Evolutionary conservation across 352 stramenopile species (phyloP).

Genomic region (Phytophthora pini): DNA sequence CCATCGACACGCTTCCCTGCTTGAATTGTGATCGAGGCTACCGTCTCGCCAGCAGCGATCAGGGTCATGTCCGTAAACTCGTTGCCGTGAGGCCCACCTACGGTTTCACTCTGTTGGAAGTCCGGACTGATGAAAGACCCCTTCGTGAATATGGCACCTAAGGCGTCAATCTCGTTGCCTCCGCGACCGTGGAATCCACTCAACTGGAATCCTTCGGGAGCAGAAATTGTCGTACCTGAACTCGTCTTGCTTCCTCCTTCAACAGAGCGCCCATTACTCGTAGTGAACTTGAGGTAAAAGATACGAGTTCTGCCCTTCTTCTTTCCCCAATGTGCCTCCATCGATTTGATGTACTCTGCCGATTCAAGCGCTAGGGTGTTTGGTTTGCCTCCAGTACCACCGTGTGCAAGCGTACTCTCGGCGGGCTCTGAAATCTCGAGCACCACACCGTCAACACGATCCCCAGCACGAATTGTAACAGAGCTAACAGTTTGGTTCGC

Average conservation of each 20-base stretch:
- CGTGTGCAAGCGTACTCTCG: conserved; percentile 43
- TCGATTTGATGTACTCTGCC: conserved; percentile 52
- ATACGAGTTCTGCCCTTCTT: conserved; percentile 40
- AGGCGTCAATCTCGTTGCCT: conserved; percentile 37
- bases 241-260: conserved; percentile 35
- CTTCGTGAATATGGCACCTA: conserved; percentile 40
- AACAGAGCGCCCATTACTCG: conserved; percentile 38
- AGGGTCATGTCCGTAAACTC: conserved; percentile 35
- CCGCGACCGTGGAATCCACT: conserved; percentile 54
- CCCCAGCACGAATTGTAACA: conserved; percentile 39
- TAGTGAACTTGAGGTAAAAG: conserved; percentile 53
- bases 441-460: conserved; percentile 44
- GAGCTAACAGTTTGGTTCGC: conserved; percentile 39
- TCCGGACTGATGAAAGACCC: neutral
- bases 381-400: conserved; percentile 39
- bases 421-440: conserved; percentile 40
- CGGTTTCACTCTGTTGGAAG: conserved; percentile 25
- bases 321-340: conserved; percentile 51
- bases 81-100: conserved; percentile 40
- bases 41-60: conserved; percentile 14
- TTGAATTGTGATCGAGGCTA: conserved; percentile 39
- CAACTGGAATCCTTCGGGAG: conserved; percentile 51
- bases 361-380: conserved; percentile 40
- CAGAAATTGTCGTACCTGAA: conserved; percentile 36
- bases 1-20: conserved; percentile 36